These are phyloP conservation scores for Mucor mucedo DNA, from an alignment of 371 early-diverging fungal species.

Conservation along the genomic window DNA sequence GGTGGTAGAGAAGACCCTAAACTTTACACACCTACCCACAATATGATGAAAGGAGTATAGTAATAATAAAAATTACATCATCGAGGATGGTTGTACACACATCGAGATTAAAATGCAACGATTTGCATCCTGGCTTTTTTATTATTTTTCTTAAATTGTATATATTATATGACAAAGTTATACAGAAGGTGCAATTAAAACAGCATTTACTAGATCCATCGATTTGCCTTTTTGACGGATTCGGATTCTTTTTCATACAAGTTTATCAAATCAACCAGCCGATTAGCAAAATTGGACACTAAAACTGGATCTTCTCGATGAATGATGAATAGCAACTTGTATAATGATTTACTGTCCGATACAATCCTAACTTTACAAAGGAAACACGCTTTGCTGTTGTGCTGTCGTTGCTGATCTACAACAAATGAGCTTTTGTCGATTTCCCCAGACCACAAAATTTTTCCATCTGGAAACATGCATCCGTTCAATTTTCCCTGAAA, in stretches of 20 bases:
- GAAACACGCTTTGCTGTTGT: slow-evolving; percentile 1
- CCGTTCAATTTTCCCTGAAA: slow-evolving; percentile 28
- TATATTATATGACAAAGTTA: neutral
- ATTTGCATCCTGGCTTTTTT: neutral
- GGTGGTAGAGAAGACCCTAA: slow-evolving; percentile 53
- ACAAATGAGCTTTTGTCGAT: neutral
- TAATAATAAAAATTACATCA: neutral
- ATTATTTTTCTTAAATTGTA: neutral
- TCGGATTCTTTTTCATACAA: slow-evolving; percentile 5
- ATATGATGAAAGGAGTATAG: slow-evolving; percentile 44
- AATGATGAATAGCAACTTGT: slow-evolving; percentile 1
- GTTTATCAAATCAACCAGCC: neutral
- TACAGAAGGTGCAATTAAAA: neutral
- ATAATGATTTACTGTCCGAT: neutral
- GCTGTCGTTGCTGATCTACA: neutral
- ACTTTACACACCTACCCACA: slow-evolving; percentile 41
- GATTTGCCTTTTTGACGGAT: neutral
- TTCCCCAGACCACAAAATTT: slow-evolving; percentile 22
- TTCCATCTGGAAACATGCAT: slow-evolving; percentile 20
- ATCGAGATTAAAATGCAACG: neutral
- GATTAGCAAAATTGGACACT: neutral
- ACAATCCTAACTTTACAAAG: slow-evolving; percentile 5
- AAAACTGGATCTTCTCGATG: neutral
- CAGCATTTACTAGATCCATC: neutral
- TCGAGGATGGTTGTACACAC: neutral